Conservation (phyloP, 352 stramenopile species). For the Phytopythium oedochilum region DNA sequence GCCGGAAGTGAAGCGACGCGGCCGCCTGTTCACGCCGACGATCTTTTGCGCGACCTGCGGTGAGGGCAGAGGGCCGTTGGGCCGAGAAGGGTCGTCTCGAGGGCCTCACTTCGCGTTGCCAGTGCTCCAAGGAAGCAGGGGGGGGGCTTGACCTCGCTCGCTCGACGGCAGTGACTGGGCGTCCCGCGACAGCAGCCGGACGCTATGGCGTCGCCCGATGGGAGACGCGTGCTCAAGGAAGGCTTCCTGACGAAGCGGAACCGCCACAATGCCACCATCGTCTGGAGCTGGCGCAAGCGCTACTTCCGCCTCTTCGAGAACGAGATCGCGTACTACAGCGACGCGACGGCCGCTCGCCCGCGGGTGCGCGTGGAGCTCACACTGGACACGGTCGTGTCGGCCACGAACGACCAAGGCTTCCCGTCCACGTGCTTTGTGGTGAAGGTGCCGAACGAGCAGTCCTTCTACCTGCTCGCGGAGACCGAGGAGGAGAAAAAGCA, state of each 20-base stretch:
- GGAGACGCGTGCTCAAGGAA: slow-evolving; percentile 52
- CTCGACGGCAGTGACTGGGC: background rate
- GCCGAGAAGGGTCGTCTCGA: background rate
- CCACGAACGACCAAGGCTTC: slow-evolving; percentile 68
- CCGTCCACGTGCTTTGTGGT: slow-evolving; percentile 42
- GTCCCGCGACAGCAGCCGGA: background rate
- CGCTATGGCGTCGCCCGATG: slow-evolving; percentile 12
- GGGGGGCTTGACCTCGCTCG: background rate
- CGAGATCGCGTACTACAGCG: slow-evolving; percentile 59
- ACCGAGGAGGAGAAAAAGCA: slow-evolving; percentile 58
- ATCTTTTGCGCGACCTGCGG: background rate
- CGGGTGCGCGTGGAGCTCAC: slow-evolving; percentile 41
- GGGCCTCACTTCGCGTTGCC: slow-evolving; percentile 1
- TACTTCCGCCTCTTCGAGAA: slow-evolving; percentile 68
- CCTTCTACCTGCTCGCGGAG: slow-evolving; percentile 61
- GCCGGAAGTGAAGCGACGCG: background rate
- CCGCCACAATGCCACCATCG: slow-evolving; percentile 6
- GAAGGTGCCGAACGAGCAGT: slow-evolving; percentile 28
- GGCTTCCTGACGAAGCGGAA: slow-evolving; percentile 71
- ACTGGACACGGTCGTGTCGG: slow-evolving; percentile 46
- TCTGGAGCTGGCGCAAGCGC: slow-evolving; percentile 48
- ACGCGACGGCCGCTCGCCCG: slow-evolving; percentile 20
- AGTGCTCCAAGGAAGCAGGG: background rate
- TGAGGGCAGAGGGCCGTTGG: background rate
- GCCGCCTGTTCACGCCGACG: background rate